Conservation (phyloP, 306 rosid genomes). For the Citrullus mucosospermus region DNA sequence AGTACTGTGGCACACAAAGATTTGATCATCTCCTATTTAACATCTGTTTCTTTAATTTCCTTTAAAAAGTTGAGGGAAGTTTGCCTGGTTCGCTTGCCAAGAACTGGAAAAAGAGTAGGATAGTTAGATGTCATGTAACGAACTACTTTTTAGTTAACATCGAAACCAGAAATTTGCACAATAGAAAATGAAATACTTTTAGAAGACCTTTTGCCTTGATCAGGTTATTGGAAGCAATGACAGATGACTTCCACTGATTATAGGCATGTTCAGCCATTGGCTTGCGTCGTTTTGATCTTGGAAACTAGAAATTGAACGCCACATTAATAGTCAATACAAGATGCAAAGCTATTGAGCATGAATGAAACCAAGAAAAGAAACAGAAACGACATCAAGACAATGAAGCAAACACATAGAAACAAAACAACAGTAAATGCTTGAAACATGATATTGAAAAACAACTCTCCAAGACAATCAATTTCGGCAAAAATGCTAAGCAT, state of each 20-base stretch:
- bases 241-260: slow-evolving; percentile 62
- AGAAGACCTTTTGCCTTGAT: slow-evolving; percentile 42
- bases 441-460: background rate
- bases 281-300: slow-evolving; percentile 51
- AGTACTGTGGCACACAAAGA: background rate
- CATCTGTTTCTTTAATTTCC: slow-evolving; percentile 31
- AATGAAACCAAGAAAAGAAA: background rate
- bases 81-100: slow-evolving; percentile 45
- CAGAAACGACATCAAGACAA: background rate
- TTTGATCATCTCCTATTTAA: background rate
- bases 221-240: slow-evolving; percentile 43
- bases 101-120: slow-evolving; percentile 20
- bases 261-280: slow-evolving; percentile 37
- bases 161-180: background rate
- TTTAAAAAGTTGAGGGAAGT: slow-evolving; percentile 37
- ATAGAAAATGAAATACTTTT: background rate
- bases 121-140: background rate
- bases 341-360: background rate
- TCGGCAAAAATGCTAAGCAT: background rate
- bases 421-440: background rate
- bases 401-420: background rate
- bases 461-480: background rate
- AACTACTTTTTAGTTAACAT: background rate
- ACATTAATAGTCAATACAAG: background rate
- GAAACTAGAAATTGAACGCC: slow-evolving; percentile 19